phyloP scores from a whole-genome alignment of 1,284 basidiomycete species.

The Neonothopanus nambi region DNA sequence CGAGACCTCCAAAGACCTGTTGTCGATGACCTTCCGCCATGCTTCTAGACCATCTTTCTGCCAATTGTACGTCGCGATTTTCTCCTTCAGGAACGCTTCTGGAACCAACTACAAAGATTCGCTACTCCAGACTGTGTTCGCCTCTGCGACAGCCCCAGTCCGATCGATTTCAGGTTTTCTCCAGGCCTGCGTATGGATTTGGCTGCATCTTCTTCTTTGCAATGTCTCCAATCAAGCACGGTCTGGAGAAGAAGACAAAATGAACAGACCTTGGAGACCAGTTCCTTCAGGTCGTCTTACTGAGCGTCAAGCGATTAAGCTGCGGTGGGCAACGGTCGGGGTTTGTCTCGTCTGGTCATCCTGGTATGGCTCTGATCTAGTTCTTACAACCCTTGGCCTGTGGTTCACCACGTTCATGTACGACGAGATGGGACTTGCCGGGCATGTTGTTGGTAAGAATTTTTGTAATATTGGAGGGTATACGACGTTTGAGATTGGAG shows the following conservation, averaged over 20 bases:
- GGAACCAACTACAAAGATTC: too few relatives aligned
- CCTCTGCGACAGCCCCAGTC: too few relatives aligned
- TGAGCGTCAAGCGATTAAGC: constrained; percentile 13
- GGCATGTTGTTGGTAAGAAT: constrained; percentile 30
- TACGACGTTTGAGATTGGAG: too few relatives aligned
- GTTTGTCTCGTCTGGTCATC: constrained; percentile 28
- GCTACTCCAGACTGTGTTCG: too few relatives aligned
- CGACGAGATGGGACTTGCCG: constrained; percentile 25
- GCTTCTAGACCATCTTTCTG: too few relatives aligned
- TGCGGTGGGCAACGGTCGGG: constrained; percentile 31
- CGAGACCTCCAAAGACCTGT: too few relatives aligned
- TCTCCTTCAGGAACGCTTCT: too few relatives aligned
- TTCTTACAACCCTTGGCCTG: constrained; percentile 21
- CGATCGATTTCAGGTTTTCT: too few relatives aligned
- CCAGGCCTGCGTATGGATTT: too few relatives aligned
- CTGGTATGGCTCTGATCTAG: constrained; percentile 19
- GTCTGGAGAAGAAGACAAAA: constrained; percentile 30
- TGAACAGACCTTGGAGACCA: constrained; percentile 38
- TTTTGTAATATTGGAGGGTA: constrained; percentile 29
- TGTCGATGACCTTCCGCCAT: too few relatives aligned
- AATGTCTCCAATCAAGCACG: constrained; percentile 42
- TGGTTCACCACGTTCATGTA: constrained; percentile 25
- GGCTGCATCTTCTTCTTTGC: constrained; percentile 42
- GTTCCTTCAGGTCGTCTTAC: constrained; percentile 33
- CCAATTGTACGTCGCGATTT: too few relatives aligned